Evolutionary conservation across 306 rosid species (phyloP).

Genomic region (Astragalus glycyphyllos): DNA sequence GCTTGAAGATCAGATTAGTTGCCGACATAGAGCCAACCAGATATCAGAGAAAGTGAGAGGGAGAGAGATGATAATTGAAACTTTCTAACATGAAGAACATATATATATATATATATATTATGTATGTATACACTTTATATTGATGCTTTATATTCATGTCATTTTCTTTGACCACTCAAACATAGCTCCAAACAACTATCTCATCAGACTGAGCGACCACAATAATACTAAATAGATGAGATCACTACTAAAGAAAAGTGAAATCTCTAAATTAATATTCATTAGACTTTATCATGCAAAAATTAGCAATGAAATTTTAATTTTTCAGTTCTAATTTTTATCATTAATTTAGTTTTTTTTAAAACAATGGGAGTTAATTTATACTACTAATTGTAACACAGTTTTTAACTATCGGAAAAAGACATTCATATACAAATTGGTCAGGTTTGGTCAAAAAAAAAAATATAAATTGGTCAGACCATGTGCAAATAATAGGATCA

Average conservation of each 20-base stretch:
- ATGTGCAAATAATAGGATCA: slow-evolving; percentile 35
- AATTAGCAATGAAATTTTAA: no score
- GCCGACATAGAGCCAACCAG: slow-evolving; percentile 9
- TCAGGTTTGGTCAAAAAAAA: no score
- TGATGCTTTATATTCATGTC: neutral
- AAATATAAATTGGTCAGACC: no score
- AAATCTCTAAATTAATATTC: no score
- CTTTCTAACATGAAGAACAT: neutral
- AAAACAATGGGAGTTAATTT: no score
- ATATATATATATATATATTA: neutral
- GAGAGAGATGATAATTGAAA: neutral
- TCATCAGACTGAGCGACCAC: neutral
- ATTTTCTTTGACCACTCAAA: slow-evolving; percentile 22
- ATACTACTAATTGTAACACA: neutral
- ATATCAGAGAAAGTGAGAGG: neutral
- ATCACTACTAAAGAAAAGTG: neutral
- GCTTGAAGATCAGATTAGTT: slow-evolving; percentile 19
- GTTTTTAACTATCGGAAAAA: neutral
- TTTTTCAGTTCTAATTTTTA: no score
- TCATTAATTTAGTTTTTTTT: no score
- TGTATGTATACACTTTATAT: no score
- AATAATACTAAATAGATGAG: neutral
- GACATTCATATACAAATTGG: slow-evolving; percentile 11
- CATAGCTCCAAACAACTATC: neutral
- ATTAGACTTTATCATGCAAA: no score